Evolutionary conservation across 352 stramenopile species (phyloP).

Genomic region (Globisporangium irregulare): DNA sequence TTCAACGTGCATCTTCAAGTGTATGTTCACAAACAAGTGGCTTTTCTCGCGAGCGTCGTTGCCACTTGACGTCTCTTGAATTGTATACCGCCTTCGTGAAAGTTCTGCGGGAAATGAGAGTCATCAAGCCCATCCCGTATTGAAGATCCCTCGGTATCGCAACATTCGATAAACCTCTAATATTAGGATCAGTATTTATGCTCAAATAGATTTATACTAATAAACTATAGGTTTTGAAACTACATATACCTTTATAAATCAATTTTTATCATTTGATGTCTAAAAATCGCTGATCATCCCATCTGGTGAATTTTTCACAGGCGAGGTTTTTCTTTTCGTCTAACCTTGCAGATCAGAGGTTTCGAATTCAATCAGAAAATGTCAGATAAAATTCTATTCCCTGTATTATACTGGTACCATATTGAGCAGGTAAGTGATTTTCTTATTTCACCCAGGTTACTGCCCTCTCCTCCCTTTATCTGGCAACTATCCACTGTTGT

Average conservation of each 20-base stretch:
- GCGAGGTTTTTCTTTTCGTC: background rate
- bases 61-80: background rate
- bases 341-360: background rate
- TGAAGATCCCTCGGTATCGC: background rate
- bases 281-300: background rate
- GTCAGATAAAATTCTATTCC: background rate
- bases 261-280: background rate
- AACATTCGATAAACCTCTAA: background rate
- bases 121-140: background rate
- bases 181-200: too few species aligned
- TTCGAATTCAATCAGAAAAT: background rate
- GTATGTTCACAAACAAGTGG: background rate
- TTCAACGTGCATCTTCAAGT: background rate
- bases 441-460: background rate
- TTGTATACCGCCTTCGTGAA: background rate
- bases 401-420: background rate
- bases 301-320: background rate
- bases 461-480: background rate
- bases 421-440: background rate
- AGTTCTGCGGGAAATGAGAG: background rate
- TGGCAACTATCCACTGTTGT: background rate
- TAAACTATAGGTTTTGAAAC: background rate
- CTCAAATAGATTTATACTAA: too few species aligned
- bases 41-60: background rate
- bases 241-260: background rate